phyloP scores from a whole-genome alignment of 202 grass and related monocot genomes.

The Schoenoplectus tabernaemontani region DNA sequence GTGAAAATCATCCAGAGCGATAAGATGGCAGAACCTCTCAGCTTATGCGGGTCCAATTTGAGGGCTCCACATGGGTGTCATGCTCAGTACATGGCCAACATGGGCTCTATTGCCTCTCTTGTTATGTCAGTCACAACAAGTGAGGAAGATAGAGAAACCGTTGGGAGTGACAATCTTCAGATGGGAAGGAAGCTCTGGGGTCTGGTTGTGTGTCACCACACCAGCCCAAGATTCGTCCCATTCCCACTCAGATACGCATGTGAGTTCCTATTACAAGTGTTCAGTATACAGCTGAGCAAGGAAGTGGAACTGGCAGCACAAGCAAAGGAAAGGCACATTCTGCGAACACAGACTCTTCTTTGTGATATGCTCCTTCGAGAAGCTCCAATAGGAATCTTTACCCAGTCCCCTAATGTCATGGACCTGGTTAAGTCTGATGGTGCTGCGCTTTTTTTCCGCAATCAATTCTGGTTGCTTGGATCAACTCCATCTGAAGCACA shows the following conservation, averaged over 20 bases:
- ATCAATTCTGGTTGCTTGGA: conserved; percentile 64
- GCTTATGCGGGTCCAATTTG: conserved; percentile 65
- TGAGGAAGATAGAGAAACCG: conserved; percentile 57
- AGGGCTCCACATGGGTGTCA: conserved; percentile 87
- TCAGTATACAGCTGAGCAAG: conserved; percentile 82
- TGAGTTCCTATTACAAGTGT: conserved; percentile 96
- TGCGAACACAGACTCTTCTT: conserved; percentile 73
- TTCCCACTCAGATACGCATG: conserved; percentile 96
- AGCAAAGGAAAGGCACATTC: conserved; percentile 91
- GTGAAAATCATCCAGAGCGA: conserved; percentile 78
- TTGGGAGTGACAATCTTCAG: conserved; percentile 34
- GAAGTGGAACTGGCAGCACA: conserved; percentile 77
- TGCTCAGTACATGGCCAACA: conserved; percentile 93
- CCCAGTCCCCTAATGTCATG: conserved; percentile 81
- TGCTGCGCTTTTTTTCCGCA: conserved; percentile 70
- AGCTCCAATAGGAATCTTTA: conserved; percentile 82
- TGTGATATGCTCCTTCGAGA: conserved; percentile 94
- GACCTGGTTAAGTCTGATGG: conserved; percentile 88
- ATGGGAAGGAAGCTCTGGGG: conserved; percentile 87
- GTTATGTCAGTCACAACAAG: conserved; percentile 87
- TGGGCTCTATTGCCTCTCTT: conserved; percentile 80
- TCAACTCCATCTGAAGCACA: conserved; percentile 50
- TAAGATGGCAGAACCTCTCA: conserved; percentile 52
- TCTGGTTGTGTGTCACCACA: conserved; percentile 88
- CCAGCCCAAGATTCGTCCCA: conserved; percentile 72